Evolutionary conservation across 306 rosid genomes (phyloP), one percentile per base, ranked within the genome.

Genomic region (Biancaea sappan): DNA sequence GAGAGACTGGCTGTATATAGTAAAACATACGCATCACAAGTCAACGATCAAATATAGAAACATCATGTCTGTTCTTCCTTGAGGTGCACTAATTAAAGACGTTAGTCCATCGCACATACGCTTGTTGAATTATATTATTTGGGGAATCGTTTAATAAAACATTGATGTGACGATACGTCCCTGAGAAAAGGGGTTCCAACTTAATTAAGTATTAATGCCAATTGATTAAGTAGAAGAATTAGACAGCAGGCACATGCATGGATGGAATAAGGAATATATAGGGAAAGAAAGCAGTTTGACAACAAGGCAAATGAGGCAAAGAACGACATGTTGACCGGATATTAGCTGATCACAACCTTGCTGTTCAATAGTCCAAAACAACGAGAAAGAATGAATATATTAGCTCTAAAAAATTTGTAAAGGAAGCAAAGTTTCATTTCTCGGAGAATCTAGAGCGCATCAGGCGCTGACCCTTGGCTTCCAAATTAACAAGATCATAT

Each of bases 381-480:
- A 43, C 50, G 71, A 72, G 44, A 34, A 31, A 68, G 19, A 40
- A 56, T 54, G 29, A 34, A 37, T 51, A 28, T 34, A 70, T 48
- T 28, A 46, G 62, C 22, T 18, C 69, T 63, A 81, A 65, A 56
- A 58, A 15, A 67, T 34, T 28, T 38, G 53, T 47, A 35, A 62
- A 59, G 24, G 59, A 82, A 79, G 71, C 69, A 81, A 81, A 61
- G 2, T 80, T 74, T 52, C 75, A 69, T 74, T 93, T 90, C 89
- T 89, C 95, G 95, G 97, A 94, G 96, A 88, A 94, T 92, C 97
- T 88, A 87, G 97, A 92, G 97, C 99, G 99, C 93, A 94, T 90
- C 88, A 86, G 93, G 91, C 96, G 99, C 99, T 94, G 99, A 94
- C 97, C 97, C n/a, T 65, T 56, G 88, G 84, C 85, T 86, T 86